A percentile compares a stretch with the other conserved stretches of the same genome.
phyloP scores from a whole-genome alignment of 2,329 filamentous ascomycete genomes.

The Nakataea oryzae region DNA sequence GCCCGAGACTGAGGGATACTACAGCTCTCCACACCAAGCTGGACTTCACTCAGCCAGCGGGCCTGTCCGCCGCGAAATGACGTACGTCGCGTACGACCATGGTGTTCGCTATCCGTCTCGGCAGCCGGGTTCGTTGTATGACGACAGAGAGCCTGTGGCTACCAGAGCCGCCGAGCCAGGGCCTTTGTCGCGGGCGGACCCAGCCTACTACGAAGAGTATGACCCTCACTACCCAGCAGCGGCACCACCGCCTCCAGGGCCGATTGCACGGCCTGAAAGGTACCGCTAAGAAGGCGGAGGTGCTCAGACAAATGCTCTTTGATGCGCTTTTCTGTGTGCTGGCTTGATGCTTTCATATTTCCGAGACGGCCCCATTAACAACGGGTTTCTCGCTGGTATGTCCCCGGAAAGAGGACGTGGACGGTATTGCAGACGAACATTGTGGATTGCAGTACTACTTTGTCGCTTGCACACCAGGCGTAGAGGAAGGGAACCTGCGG shows the following conservation, averaged over 20 bases:
- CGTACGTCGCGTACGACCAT: background rate
- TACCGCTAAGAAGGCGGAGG: background rate
- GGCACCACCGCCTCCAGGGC: constrained; percentile 8
- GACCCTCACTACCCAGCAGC: constrained; percentile 28
- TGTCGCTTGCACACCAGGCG: no score
- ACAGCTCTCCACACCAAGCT: background rate
- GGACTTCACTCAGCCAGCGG: background rate
- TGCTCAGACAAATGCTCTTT: no score
- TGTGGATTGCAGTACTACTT: no score
- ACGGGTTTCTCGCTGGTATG: no score
- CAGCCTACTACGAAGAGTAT: constrained; percentile 28
- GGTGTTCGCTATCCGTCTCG: background rate
- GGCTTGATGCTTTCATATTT: no score
- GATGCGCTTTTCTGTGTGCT: no score
- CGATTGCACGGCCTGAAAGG: background rate
- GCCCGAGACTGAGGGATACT: constrained; percentile 6
- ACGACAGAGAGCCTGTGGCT: constrained; percentile 8
- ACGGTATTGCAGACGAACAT: no score
- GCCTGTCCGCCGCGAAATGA: background rate
- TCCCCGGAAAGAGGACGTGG: no score
- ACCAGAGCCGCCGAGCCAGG: constrained; percentile 6
- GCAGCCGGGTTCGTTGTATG: constrained; percentile 5
- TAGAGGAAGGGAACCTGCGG: no score
- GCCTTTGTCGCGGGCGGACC: constrained; percentile 6
- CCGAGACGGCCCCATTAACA: no score